These are phyloP conservation scores for Eimeria nieschulzi DNA, from an alignment of 169 alveolate species.

Conservation along the genomic window DNA sequence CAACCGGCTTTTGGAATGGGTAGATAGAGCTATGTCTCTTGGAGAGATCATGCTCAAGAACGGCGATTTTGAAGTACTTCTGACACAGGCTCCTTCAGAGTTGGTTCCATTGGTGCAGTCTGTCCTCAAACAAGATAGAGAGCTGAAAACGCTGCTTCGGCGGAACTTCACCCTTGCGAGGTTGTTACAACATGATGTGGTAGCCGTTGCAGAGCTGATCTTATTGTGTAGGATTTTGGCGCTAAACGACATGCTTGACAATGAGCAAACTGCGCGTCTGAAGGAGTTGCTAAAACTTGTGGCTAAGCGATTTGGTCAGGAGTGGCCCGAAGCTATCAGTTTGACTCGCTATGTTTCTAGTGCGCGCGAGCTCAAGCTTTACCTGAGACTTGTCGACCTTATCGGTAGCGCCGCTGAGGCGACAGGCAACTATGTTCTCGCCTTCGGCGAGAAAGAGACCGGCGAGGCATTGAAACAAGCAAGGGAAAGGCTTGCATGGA, in stretches of 20 bases:
- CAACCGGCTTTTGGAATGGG: slow-evolving; percentile 14
- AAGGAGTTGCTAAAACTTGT: not conserved
- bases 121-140: not conserved
- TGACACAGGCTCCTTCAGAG: slow-evolving; percentile 1
- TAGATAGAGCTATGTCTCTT: not conserved
- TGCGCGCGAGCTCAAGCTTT: not conserved
- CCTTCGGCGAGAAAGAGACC: not conserved
- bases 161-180: not conserved
- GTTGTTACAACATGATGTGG: slow-evolving; percentile 15
- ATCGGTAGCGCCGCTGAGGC: not conserved
- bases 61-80: not conserved
- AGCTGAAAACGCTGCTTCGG: slow-evolving; percentile 1
- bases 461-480: not conserved
- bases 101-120: not conserved
- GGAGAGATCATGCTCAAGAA: not conserved
- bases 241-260: not conserved
- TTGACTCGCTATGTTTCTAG: not conserved
- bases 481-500: not conserved
- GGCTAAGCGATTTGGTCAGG: not conserved
- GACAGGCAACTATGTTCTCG: not conserved
- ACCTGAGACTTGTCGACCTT: not conserved
- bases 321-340: not conserved
- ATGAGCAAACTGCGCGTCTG: slow-evolving; percentile 2
- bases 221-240: not conserved
- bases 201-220: slow-evolving; percentile 24